phyloP scores from a whole-genome alignment of 345 rosid species.

The Gossypium longicalyx region DNA sequence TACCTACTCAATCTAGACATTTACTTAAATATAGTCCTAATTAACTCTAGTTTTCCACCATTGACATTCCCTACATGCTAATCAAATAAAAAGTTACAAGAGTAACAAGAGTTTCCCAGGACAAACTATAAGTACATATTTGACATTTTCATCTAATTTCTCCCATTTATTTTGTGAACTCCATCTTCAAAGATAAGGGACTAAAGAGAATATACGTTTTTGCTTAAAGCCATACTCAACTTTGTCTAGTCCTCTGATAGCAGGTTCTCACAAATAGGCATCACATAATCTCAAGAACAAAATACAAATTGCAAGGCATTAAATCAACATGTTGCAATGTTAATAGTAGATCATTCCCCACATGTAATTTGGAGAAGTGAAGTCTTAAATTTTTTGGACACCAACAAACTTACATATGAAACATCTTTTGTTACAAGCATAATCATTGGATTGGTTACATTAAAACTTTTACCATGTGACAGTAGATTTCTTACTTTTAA shows the following conservation, averaged over 20 bases:
- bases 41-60: neutral
- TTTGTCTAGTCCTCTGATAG: neutral
- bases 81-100: neutral
- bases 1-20: neutral
- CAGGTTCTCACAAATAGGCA: neutral
- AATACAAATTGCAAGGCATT: neutral
- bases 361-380: neutral
- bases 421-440: neutral
- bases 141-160: neutral
- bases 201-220: neutral
- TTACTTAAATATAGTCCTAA: neutral
- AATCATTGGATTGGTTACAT: neutral
- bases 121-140: constrained; percentile 1
- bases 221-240: neutral
- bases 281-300: neutral
- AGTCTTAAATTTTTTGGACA: neutral
- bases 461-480: neutral
- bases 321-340: neutral
- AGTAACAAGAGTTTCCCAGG: neutral
- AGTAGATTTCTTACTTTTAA: neutral
- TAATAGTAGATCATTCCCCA: neutral
- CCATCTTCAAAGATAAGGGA: neutral
- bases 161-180: neutral
- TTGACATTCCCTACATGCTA: neutral
- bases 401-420: neutral